Evolutionary conservation across 495 filamentous ascomycete species (phyloP).

Genomic region (Tetracladium setigerum): DNA sequence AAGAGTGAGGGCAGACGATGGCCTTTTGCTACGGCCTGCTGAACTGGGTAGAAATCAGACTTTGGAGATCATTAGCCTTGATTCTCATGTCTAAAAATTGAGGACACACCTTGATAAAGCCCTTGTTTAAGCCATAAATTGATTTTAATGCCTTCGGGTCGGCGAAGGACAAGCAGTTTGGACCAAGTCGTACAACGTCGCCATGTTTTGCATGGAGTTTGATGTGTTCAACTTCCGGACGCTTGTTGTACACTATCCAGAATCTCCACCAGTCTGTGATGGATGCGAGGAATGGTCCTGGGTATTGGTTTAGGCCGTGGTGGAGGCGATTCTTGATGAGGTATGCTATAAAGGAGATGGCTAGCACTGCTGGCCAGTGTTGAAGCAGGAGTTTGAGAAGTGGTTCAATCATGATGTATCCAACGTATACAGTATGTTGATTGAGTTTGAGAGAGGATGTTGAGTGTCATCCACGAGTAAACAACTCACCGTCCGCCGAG

Average conservation of each 20-base stretch:
- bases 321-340: constrained; percentile 50
- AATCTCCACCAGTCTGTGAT: constrained; percentile 67
- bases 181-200: constrained; percentile 47
- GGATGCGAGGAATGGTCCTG: constrained; percentile 58
- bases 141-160: constrained; percentile 51
- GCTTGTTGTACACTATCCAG: constrained; percentile 51
- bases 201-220: constrained; percentile 61
- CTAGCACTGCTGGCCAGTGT: constrained; percentile 40
- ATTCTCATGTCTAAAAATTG: neutral
- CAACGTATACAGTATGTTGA: too few species aligned
- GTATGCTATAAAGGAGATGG: constrained; percentile 28
- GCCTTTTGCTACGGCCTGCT: constrained; percentile 57
- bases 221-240: constrained; percentile 58
- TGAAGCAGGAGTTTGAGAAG: constrained; percentile 29
- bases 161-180: constrained; percentile 46
- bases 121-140: constrained; percentile 78
- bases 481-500: too few species aligned
- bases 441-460: too few species aligned
- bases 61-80: constrained; percentile 27
- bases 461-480: too few species aligned
- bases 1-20: constrained; percentile 65
- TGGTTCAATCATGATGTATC: constrained; percentile 1
- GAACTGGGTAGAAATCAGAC: constrained; percentile 67
- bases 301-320: constrained; percentile 54
- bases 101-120: constrained; percentile 59